Conservation (phyloP, 1,139 yeast species). For the Sugiyamaella paludigena region DNA sequence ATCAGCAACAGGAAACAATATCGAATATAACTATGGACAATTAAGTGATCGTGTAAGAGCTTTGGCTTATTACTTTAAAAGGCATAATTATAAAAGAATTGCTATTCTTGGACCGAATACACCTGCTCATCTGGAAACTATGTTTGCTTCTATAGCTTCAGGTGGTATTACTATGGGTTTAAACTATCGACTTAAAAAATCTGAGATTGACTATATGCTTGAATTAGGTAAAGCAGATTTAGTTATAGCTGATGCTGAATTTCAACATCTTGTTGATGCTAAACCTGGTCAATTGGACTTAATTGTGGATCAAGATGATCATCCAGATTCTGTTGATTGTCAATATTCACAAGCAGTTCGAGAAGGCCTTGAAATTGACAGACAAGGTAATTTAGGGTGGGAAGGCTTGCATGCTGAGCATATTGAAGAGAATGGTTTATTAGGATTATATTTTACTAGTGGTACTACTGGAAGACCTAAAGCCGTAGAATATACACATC, state of each 20-base stretch:
- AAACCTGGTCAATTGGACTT: slow-evolving; percentile 21
- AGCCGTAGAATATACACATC: slow-evolving; percentile 65
- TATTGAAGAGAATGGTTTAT: slow-evolving; percentile 34
- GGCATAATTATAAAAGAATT: slow-evolving; percentile 31
- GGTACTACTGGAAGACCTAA: slow-evolving; percentile 80
- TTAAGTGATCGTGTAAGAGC: slow-evolving; percentile 34
- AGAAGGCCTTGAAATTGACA: slow-evolving; percentile 24
- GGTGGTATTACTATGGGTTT: slow-evolving; percentile 40
- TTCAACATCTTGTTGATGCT: slow-evolving; percentile 29
- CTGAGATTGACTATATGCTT: slow-evolving; percentile 37
- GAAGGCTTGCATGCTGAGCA: slow-evolving; percentile 31
- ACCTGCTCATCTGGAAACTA: slow-evolving; percentile 41
- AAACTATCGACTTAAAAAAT: slow-evolving; percentile 37
- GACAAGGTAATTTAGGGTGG: slow-evolving; percentile 26
- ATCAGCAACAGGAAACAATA: slow-evolving; percentile 27
- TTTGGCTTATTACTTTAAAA: slow-evolving; percentile 35
- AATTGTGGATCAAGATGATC: slow-evolving; percentile 35
- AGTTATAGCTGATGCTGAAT: slow-evolving; percentile 39
- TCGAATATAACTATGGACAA: slow-evolving; percentile 34
- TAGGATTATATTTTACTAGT: slow-evolving; percentile 54
- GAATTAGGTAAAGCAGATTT: slow-evolving; percentile 37
- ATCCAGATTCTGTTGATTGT: slow-evolving; percentile 22
- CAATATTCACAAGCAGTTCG: slow-evolving; percentile 30
- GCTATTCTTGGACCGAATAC: slow-evolving; percentile 41
- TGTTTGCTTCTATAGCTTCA: slow-evolving; percentile 38